Conservation (phyloP, 805 yeast genomes). For the Candida coquimbonensis region DNA sequence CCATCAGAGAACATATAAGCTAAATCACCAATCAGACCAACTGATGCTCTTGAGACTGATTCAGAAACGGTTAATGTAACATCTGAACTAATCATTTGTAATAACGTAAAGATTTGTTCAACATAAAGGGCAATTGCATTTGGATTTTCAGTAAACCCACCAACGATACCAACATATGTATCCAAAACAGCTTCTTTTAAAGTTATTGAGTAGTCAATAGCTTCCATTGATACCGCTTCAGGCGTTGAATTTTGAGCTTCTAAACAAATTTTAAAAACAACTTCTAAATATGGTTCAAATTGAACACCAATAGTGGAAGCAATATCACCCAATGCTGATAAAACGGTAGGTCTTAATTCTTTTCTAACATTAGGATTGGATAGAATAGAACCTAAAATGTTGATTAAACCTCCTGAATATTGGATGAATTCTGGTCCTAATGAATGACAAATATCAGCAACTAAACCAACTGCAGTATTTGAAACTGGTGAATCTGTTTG, state of each 20-base stretch:
- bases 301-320: constrained; percentile 80
- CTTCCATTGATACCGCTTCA: constrained; percentile 64
- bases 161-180: constrained; percentile 91
- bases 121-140: constrained; percentile 58
- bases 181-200: constrained; percentile 89
- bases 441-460: constrained; percentile 90
- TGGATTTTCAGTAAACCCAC: constrained; percentile 74
- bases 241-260: constrained; percentile 57
- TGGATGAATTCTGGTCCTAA: constrained; percentile 67
- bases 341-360: constrained; percentile 78
- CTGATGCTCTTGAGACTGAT: constrained; percentile 71
- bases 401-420: constrained; percentile 78
- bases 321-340: constrained; percentile 93
- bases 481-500: constrained; percentile 82
- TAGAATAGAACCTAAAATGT: constrained; percentile 67
- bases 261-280: constrained; percentile 71
- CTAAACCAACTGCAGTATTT: constrained; percentile 86
- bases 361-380: constrained; percentile 62
- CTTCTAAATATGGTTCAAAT: constrained; percentile 70
- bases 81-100: constrained; percentile 54
- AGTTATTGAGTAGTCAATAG: constrained; percentile 63
- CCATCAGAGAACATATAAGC: constrained; percentile 83
- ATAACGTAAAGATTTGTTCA: constrained; percentile 62
- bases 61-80: constrained; percentile 56
- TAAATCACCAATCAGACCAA: constrained; percentile 89